Conservation (phyloP, 2,329 filamentous ascomycete species). For the Fusarium mexicanum region DNA sequence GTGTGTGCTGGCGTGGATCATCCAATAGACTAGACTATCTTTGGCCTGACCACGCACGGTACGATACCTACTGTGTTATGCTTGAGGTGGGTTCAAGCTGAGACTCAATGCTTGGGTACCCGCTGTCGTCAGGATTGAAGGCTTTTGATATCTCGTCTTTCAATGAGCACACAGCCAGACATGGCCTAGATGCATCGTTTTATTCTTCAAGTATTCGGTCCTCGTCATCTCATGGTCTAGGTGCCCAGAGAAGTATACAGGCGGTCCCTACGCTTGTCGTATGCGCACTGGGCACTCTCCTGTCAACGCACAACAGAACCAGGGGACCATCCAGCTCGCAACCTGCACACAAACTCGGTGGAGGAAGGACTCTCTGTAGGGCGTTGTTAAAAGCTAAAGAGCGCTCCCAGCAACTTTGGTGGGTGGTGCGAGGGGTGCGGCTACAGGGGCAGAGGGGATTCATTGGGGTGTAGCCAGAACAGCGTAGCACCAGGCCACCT, state of each 20-base stretch:
- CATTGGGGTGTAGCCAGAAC: constrained; percentile 45
- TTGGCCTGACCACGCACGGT: constrained; percentile 11
- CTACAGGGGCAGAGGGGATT: constrained; percentile 26
- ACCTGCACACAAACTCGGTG: constrained; percentile 36
- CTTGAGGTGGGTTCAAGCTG: constrained; percentile 12
- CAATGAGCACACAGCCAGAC: not conserved
- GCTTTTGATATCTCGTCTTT: constrained; percentile 26
- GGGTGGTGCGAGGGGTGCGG: constrained; percentile 42
- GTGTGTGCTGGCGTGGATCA: constrained; percentile 26
- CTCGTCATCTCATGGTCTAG: constrained; percentile 16
- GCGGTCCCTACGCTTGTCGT: constrained; percentile 34
- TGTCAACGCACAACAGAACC: constrained; percentile 42
- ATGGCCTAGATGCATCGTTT: not conserved
- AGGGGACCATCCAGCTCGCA: constrained; percentile 39
- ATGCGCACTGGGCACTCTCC: constrained; percentile 43
- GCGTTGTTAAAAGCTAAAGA: constrained; percentile 21
- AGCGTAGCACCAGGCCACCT: constrained; percentile 46
- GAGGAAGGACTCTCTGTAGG: constrained; percentile 37
- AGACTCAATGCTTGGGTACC: constrained; percentile 16
- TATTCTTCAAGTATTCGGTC: constrained; percentile 25
- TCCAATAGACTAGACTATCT: constrained; percentile 14
- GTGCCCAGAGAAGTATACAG: constrained; percentile 9
- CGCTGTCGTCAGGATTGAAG: not conserved
- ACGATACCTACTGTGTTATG: constrained; percentile 28
- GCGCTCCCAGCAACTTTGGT: constrained; percentile 31